A percentile compares a stretch with the other conserved stretches of the same genome.
phyloP scores from a whole-genome alignment of 257 asterid genomes.

The Lycium barbarum region DNA sequence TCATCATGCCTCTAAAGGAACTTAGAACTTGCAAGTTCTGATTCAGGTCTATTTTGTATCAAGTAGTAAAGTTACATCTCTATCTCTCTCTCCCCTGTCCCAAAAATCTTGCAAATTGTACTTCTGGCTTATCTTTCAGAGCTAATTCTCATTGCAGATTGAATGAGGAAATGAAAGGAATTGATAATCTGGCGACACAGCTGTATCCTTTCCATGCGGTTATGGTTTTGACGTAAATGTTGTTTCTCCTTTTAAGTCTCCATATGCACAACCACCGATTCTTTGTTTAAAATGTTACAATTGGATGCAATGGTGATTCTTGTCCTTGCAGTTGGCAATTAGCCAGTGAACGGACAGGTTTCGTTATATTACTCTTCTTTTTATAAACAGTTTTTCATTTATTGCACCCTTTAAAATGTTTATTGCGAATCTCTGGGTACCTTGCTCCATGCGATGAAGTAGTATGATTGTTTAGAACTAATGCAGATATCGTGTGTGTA shows the following conservation, averaged over 20 bases:
- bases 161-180: constrained; percentile 90
- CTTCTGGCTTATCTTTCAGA: constrained; percentile 18
- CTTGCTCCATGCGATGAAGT: not conserved
- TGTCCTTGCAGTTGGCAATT: not conserved
- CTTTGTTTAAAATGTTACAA: not conserved
- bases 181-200: constrained; percentile 72
- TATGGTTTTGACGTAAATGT: not conserved
- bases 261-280: not conserved
- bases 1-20: not conserved
- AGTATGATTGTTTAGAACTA: not conserved
- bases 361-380: not conserved
- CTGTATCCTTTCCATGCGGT: constrained; percentile 73
- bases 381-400: not conserved
- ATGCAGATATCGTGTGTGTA: not conserved
- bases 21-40: not conserved
- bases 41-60: not conserved
- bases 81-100: not conserved
- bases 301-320: constrained; percentile 10
- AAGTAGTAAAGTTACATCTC: not conserved
- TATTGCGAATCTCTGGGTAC: not conserved
- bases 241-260: not conserved
- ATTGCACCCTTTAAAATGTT: not conserved
- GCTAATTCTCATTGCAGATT: constrained; percentile 58
- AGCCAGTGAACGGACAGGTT: not conserved
- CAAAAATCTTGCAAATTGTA: not conserved